Evolutionary conservation across 345 rosid genomes (phyloP).

Genomic region (Arabidopsis suecica): DNA sequence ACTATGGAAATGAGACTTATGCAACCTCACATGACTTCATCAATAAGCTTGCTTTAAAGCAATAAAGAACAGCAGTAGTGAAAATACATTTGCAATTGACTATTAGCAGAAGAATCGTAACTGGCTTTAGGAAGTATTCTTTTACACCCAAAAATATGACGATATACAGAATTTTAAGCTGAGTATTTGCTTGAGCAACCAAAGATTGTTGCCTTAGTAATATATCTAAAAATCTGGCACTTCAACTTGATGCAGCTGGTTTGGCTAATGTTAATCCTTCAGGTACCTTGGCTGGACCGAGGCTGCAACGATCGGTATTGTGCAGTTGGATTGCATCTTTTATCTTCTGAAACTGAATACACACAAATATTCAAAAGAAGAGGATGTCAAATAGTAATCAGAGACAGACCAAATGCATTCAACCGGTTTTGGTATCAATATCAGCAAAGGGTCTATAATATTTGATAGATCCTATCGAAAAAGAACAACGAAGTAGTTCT

Average conservation of each 20-base stretch:
- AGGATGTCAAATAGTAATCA: slow-evolving; percentile 18
- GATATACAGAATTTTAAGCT: slow-evolving; percentile 40
- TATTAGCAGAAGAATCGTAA: slow-evolving; percentile 20
- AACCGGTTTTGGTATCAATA: not conserved
- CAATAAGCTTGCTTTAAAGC: slow-evolving; percentile 17
- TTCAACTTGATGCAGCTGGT: slow-evolving; percentile 51
- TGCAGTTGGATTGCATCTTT: slow-evolving; percentile 79
- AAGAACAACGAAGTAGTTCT: not conserved
- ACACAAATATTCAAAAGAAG: not conserved
- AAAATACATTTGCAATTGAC: slow-evolving; percentile 15
- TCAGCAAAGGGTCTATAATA: not conserved
- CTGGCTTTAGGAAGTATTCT: slow-evolving; percentile 22
- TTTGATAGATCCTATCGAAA: not conserved
- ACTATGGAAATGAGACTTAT: not conserved
- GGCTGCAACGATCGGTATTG: slow-evolving; percentile 64
- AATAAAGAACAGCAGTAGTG: not conserved
- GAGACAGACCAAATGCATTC: slow-evolving; percentile 11
- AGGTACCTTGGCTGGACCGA: slow-evolving; percentile 61
- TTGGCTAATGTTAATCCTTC: slow-evolving; percentile 60
- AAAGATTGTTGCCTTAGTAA: slow-evolving; percentile 33
- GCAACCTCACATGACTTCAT: not conserved
- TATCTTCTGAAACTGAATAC: slow-evolving; percentile 84
- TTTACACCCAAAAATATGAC: slow-evolving; percentile 36
- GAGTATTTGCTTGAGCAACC: slow-evolving; percentile 40
- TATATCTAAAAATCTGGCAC: slow-evolving; percentile 5